Conservation (phyloP, 768 basidiomycete genomes). For the Bullera alba region DNA sequence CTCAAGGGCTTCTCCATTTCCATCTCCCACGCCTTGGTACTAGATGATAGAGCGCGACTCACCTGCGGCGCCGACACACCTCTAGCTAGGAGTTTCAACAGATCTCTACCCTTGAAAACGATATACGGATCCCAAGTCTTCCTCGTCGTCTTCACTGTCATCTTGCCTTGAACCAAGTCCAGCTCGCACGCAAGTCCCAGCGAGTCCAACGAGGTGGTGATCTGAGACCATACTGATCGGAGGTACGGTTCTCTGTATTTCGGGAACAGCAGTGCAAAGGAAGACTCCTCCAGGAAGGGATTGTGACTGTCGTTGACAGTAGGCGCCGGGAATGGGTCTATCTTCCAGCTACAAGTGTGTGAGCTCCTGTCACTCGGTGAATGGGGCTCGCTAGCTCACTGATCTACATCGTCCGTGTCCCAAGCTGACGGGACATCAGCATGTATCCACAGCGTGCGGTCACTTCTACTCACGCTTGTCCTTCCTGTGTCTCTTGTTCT, state of each 20-base stretch:
- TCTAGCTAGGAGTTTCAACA: conserved; percentile 89
- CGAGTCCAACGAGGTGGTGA: conserved; percentile 69
- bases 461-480: conserved; percentile 71
- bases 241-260: conserved; percentile 92
- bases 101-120: conserved; percentile 88
- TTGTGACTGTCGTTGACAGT: conserved; percentile 52
- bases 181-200: conserved; percentile 76
- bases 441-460: background rate
- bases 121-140: conserved; percentile 97
- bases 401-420: conserved; percentile 98
- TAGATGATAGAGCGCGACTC: background rate
- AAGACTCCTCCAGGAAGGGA: conserved; percentile 84
- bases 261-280: conserved; percentile 95
- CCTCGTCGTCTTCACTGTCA: conserved; percentile 93
- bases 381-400: conserved; percentile 56
- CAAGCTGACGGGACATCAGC: conserved; percentile 58
- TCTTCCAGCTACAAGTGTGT: conserved; percentile 62
- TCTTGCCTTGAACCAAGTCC: conserved; percentile 90
- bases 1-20: conserved; percentile 54
- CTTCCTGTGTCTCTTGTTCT: conserved; percentile 84
- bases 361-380: background rate
- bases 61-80: conserved; percentile 62
- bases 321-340: conserved; percentile 68
- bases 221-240: conserved; percentile 86
- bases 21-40: background rate